These are phyloP conservation scores for Pseudopithomyces maydicus DNA, from an alignment of 2,329 filamentous ascomycete species.

Conservation along the genomic window DNA sequence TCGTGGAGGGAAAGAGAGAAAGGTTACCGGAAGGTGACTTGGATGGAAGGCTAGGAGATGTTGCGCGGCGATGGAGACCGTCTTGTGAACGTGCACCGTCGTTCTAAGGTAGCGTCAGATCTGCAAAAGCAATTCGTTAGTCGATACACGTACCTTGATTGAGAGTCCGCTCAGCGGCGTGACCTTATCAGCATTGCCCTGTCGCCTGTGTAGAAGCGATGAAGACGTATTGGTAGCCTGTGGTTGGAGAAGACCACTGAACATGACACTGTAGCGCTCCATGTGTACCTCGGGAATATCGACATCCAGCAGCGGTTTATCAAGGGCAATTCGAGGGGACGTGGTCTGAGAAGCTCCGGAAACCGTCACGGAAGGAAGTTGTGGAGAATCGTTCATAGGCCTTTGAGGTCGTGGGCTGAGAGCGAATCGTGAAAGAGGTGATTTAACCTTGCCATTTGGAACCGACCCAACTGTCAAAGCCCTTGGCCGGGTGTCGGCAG, in stretches of 20 bases:
- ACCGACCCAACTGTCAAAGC: constrained; percentile 23
- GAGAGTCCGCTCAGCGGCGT: constrained; percentile 40
- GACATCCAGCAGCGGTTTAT: constrained; percentile 63
- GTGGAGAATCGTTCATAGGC: constrained; percentile 7
- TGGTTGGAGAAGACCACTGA: constrained; percentile 70
- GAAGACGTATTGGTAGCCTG: constrained; percentile 26
- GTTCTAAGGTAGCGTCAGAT: constrained; percentile 12
- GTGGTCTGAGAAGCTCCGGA: constrained; percentile 16
- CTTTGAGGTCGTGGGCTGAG: constrained; percentile 25
- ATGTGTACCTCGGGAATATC: constrained; percentile 80
- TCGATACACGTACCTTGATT: constrained; percentile 35
- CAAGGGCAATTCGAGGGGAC: constrained; percentile 12
- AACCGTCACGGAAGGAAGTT: constrained; percentile 23
- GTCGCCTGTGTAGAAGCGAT: constrained; percentile 41
- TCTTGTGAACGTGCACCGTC: constrained; percentile 22
- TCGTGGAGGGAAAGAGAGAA: constrained; percentile 40
- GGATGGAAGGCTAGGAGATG: constrained; percentile 35
- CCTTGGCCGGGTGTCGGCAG: constrained; percentile 26
- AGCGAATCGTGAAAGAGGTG: constrained; percentile 19
- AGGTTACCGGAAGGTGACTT: constrained; percentile 35
- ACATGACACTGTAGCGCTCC: constrained; percentile 95
- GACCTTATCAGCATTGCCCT: constrained; percentile 39
- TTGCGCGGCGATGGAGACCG: constrained; percentile 33
- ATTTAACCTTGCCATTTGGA: constrained; percentile 17
- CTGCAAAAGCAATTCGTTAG: background rate